Evolutionary conservation across 106 monocot species (phyloP).

Genomic region (Allium sativum): DNA sequence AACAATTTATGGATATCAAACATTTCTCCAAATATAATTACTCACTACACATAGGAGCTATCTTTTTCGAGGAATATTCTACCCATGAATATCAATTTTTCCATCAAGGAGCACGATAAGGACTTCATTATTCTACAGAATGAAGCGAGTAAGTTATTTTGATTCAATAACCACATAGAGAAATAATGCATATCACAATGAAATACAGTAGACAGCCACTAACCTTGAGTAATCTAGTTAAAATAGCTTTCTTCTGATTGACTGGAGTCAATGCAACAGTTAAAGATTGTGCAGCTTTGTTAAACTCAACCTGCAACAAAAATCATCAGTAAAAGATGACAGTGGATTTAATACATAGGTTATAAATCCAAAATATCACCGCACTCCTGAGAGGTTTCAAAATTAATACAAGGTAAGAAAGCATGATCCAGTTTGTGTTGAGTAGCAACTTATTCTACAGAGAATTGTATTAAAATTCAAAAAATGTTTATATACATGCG

Average conservation of each 20-base stretch:
- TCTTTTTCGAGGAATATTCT: slow-evolving; percentile 77
- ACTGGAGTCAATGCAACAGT: slow-evolving; percentile 71
- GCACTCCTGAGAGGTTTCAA: no score
- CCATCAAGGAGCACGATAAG: slow-evolving; percentile 84
- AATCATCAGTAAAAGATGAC: no score
- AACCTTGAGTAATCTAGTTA: slow-evolving; percentile 85
- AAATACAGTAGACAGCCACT: neutral
- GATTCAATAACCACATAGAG: neutral
- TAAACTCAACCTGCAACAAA: slow-evolving; percentile 83
- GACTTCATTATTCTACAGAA: slow-evolving; percentile 82
- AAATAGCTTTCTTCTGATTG: slow-evolving; percentile 67
- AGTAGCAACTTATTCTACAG: no score
- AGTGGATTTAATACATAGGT: no score
- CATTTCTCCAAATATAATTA: no score
- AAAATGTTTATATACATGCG: no score
- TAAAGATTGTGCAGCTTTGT: slow-evolving; percentile 95
- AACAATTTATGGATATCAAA: no score
- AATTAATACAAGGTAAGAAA: no score
- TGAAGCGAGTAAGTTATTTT: slow-evolving; percentile 4
- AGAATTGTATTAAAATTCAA: no score
- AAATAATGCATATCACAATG: slow-evolving; percentile 2
- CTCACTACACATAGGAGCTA: slow-evolving; percentile 97
- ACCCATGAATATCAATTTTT: slow-evolving; percentile 59
- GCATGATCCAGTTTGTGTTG: no score
- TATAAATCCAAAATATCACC: neutral